Percentiles rank a stretch among this genome's conserved stretches.
Evolutionary conservation across 192 early-diverging fungal genomes (phyloP).

Genomic region (Phlyctochytrium planicorne): DNA sequence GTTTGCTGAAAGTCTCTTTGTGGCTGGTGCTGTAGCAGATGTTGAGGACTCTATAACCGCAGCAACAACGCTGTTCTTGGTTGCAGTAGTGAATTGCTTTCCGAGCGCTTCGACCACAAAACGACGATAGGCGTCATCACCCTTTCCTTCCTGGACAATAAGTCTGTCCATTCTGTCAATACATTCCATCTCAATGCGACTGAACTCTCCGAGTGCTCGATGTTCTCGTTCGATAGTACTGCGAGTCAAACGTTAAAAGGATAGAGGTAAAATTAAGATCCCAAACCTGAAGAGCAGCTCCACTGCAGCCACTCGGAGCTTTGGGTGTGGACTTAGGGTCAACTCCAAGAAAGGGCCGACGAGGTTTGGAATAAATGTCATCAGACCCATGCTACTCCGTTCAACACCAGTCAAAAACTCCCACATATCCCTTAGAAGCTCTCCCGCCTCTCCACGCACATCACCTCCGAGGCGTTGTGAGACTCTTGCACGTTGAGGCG

Average conservation of each 20-base stretch:
- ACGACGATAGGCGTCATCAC: conserved; percentile 40
- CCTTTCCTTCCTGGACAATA: conserved; percentile 32
- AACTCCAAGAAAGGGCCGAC: conserved; percentile 50
- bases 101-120: conserved; percentile 46
- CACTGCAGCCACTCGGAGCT: conserved; percentile 36
- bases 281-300: conserved; percentile 46
- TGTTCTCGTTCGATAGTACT: conserved; percentile 40
- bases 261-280: conserved; percentile 11
- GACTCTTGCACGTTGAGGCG: conserved; percentile 54
- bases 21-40: neutral
- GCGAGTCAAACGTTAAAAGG: conserved; percentile 8
- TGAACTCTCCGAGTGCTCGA: conserved; percentile 34
- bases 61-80: conserved; percentile 15
- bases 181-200: conserved; percentile 44
- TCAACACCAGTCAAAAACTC: conserved; percentile 33
- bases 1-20: neutral
- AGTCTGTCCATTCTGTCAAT: conserved; percentile 45
- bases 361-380: conserved; percentile 35
- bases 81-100: conserved; percentile 34
- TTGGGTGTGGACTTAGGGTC: conserved; percentile 44
- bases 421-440: conserved; percentile 58
- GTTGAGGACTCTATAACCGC: neutral
- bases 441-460: conserved; percentile 56
- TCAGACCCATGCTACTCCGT: conserved; percentile 23
- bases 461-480: conserved; percentile 60